phyloP scores from a whole-genome alignment of 1,284 basidiomycete species.

The Rhodotorula mucilaginosa region DNA sequence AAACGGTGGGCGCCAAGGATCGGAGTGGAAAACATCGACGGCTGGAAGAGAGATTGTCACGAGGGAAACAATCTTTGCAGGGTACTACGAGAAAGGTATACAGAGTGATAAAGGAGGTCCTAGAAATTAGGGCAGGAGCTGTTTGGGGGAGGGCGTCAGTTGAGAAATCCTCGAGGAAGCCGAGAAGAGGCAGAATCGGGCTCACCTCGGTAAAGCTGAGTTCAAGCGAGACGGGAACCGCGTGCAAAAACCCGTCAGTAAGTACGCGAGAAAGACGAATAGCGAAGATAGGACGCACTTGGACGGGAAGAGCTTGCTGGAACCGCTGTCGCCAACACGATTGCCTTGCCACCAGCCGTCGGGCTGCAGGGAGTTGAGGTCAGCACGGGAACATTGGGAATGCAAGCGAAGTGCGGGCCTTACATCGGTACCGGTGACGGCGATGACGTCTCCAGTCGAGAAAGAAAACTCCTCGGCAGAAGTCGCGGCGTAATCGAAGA shows the following conservation, averaged over 20 bases:
- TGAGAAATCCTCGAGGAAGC: not conserved
- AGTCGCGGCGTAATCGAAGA: conserved; percentile 72
- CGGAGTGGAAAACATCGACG: too few relatives aligned
- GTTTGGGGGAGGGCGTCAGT: not conserved
- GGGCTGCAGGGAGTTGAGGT: conserved; percentile 8
- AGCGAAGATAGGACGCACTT: conserved; percentile 16
- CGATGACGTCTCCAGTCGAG: conserved; percentile 43
- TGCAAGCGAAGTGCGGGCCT: not conserved
- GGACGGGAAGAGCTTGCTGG: conserved; percentile 35
- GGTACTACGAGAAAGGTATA: not conserved
- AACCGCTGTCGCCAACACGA: conserved; percentile 22
- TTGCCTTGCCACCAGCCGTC: conserved; percentile 40
- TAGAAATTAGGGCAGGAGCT: conserved; percentile 7
- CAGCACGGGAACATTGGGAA: not conserved
- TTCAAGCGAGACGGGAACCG: not conserved
- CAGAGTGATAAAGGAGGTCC: too few relatives aligned
- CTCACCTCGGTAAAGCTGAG: conserved; percentile 23
- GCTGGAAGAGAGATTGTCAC: not conserved
- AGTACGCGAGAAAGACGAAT: too few relatives aligned
- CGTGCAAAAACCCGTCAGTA: too few relatives aligned
- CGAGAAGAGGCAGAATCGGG: too few relatives aligned
- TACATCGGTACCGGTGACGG: conserved; percentile 41
- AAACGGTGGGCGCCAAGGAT: too few relatives aligned
- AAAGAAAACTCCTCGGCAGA: conserved; percentile 68
- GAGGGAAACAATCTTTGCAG: not conserved